Evolutionary conservation across 768 basidiomycete species (phyloP), one percentile per base, ranked within the genome.

Genomic region (Asterophora parasitica): DNA sequence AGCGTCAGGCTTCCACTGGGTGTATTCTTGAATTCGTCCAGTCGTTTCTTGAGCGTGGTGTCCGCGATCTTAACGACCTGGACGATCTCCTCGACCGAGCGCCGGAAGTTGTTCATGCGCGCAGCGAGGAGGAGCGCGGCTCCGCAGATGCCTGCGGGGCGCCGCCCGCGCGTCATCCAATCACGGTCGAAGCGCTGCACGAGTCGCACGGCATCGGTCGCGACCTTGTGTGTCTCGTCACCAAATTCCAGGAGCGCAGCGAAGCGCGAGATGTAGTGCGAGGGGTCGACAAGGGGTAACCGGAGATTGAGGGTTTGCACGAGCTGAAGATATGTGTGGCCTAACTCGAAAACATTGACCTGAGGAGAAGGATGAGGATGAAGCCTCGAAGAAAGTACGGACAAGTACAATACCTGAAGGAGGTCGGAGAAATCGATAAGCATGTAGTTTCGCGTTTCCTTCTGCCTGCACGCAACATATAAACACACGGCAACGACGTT

Each of bases 11-110:
- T 75, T 10, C 90, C 92, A 58, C 88, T 91, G 0, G 86, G 83
- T 1, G 93, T 97, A 56, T 79, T 81, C 62, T 85, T 90, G 74
- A 99, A 99, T 69, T 99, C 96, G 19, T 93, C 88, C 12, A 99
- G 71, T 13, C 96, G 81, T 65, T 95, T 97, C 69, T 85, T 83
- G 35, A 99, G 68, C 3, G 96, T 99, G 9, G 83, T 85, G 59
- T 97, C 93, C n/a, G 93, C 92, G 55, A 97, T 96, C 69, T 98
- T 99, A 55, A 98, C 96, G 12, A 99, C 93, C 62, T 99, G 96
- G 15, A 97, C 93, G 39, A 99, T 88, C 66, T 99, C 96, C 61
- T 94, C 89, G 9, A 97, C 77, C 19, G 86, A 90, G 38, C 96
- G 75, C 35, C 94, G 74, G 61, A 95, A 98, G 65, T 96, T 96